Evolutionary conservation across 495 filamentous ascomycete species (phyloP), one percentile per base, ranked within the genome.

Genomic region (Penicillium malachiteum): DNA sequence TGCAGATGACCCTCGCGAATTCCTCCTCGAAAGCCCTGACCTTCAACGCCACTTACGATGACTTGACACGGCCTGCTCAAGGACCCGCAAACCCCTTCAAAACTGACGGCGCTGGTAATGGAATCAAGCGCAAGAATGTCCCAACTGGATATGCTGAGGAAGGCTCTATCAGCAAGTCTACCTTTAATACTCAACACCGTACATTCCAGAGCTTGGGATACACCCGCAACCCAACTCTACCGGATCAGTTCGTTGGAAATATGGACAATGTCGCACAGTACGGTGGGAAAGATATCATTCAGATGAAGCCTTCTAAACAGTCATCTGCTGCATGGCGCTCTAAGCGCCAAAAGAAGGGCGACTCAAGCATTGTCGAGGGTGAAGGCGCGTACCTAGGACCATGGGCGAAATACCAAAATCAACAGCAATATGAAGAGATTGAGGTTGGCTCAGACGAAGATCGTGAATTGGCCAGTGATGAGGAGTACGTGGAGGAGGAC

Each of bases 71-170:
- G 38, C 85, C 88, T 1, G 69, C 74, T 0, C 78, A 89, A 60
- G 91, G 91, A 5, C 91, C 91, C 32, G 74, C 81, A 21, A 92
- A 96, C 67, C 89, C 92, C n/a, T 90, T 89, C 75, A 86, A 87
- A 68, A 60, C 76, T 14, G 77, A 84, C 49, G 81, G 84, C 32
- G 60, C 74, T 30, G 76, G 76, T 33, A 76, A 81, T 48, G 78
- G 75, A 26, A 65, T 87, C 34, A 95, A 93, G 71, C 86, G 93
- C 52, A 96, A 96, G 63, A 93, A 94, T 56, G 87, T 97, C 2
- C 85, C 95, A 9, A 96, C 95, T 0, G 94, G 94, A 5, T 86
- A 82, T 64, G 95, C 95, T 0, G 81, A 92, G 57, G 93, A 97
- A 71, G 86, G 87, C 1, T 91, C 84, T 52, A 86, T 99, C 56